Conservation (phyloP, 2,329 filamentous ascomycete species). For the Cucurbitaria berberidis region DNA sequence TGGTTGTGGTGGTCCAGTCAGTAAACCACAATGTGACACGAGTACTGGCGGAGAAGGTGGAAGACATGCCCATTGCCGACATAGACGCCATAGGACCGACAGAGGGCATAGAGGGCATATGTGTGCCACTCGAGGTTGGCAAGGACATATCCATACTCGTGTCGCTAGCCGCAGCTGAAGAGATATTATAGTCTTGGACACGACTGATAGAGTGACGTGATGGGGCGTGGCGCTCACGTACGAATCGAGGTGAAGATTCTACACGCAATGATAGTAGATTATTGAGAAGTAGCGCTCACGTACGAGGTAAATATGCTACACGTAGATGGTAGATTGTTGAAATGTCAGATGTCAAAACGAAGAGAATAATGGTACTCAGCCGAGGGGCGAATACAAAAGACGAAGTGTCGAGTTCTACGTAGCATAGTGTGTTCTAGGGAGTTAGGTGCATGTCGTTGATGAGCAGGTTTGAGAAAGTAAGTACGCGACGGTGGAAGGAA, state of each 20-base stretch:
- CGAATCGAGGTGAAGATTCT: neutral
- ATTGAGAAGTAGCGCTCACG: no score
- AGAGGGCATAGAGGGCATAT: neutral
- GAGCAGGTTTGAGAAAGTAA: conserved; percentile 22
- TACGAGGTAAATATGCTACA: no score
- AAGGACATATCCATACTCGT: conserved; percentile 9
- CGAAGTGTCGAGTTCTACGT: neutral
- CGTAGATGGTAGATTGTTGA: no score
- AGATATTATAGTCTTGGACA: neutral
- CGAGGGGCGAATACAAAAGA: neutral
- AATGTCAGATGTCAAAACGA: neutral
- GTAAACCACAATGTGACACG: conserved; percentile 39
- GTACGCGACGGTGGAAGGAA: neutral
- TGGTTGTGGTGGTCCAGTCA: conserved; percentile 35
- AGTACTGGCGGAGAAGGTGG: conserved; percentile 35
- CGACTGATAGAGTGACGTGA: neutral
- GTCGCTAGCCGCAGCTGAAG: neutral
- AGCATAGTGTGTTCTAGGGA: conserved; percentile 2
- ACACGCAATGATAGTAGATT: neutral
- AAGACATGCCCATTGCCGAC: conserved; percentile 24
- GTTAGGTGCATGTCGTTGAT: neutral
- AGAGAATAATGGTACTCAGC: neutral
- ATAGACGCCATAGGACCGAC: conserved; percentile 4
- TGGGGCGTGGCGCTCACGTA: neutral
- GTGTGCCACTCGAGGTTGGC: neutral